A percentile compares a stretch with the other conserved stretches of the same genome.
Evolutionary conservation across 139 green algal genomes (phyloP).

Genomic region (Chlorella sp.): DNA sequence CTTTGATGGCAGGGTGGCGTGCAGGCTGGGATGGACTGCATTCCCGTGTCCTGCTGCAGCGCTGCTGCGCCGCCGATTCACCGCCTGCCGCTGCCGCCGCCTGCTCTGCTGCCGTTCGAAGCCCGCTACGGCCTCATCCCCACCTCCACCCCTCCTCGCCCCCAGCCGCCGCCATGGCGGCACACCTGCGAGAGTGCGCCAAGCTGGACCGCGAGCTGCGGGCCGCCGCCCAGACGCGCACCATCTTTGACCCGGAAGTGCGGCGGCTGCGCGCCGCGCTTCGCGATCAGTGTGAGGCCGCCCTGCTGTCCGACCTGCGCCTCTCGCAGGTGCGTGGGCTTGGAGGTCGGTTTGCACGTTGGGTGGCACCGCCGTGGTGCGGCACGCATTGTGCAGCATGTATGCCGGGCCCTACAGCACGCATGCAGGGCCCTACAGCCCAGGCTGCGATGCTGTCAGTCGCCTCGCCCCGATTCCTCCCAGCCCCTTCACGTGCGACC

Average conservation of each 20-base stretch:
- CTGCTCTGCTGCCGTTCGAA: background rate
- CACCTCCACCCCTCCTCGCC: background rate
- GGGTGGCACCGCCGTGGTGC: too few species aligned
- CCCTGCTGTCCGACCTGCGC: slow-evolving; percentile 62
- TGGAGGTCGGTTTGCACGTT: too few species aligned
- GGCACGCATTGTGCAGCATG: too few species aligned
- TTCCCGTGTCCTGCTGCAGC: background rate
- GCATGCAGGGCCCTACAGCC: too few species aligned
- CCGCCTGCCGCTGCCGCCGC: background rate
- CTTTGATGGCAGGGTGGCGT: too few species aligned
- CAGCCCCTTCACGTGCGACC: too few species aligned
- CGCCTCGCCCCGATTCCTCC: too few species aligned
- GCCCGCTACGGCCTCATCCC: background rate
- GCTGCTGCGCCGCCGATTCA: background rate
- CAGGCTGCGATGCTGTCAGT: too few species aligned
- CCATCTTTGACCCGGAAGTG: slow-evolving; percentile 57
- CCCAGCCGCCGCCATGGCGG: slow-evolving; percentile 1
- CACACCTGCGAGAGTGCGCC: slow-evolving; percentile 7
- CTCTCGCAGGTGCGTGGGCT: slow-evolving; percentile 48
- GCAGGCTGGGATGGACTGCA: too few species aligned
- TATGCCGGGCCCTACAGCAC: too few species aligned
- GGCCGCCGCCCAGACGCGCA: background rate
- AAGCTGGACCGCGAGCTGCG: slow-evolving; percentile 4
- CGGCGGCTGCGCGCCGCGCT: slow-evolving; percentile 57
- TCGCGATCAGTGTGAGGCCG: slow-evolving; percentile 52